Evolutionary conservation across 139 green algal genomes (phyloP).

Genomic region (Mesotaenium endlicherianum): DNA sequence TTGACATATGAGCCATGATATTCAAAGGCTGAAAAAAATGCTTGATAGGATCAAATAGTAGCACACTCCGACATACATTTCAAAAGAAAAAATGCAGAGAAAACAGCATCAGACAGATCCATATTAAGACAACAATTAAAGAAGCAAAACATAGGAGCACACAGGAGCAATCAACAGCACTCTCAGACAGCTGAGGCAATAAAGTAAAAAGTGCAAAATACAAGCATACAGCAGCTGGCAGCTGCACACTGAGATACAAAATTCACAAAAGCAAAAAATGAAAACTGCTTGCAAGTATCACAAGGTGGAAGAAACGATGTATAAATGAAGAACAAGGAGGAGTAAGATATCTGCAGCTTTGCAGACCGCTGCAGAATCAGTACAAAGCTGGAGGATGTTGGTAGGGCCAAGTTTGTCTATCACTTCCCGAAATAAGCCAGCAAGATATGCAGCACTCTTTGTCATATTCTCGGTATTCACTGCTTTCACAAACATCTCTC

Average conservation of each 20-base stretch:
- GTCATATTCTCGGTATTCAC: too few relatives aligned
- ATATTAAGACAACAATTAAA: not conserved
- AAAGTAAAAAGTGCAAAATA: too few relatives aligned
- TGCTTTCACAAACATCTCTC: too few relatives aligned
- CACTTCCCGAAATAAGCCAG: too few relatives aligned
- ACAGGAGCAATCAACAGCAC: not conserved
- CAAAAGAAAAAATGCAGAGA: constrained; percentile 48
- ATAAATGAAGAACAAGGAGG: not conserved
- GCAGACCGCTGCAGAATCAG: not conserved
- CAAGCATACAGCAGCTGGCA: not conserved
- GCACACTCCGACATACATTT: not conserved
- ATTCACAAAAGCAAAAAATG: not conserved
- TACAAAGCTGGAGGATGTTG: not conserved
- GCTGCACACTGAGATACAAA: not conserved
- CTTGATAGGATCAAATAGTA: too few relatives aligned
- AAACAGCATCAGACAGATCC: not conserved
- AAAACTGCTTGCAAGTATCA: not conserved
- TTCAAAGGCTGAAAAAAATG: too few relatives aligned
- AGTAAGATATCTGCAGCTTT: not conserved
- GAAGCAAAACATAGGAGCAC: not conserved
- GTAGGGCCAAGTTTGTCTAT: not conserved
- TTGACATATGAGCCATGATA: too few relatives aligned
- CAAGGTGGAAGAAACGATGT: not conserved
- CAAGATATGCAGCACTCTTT: too few relatives aligned
- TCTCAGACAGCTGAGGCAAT: not conserved